Conservation (phyloP, 306 rosid genomes). For the Castanospermum australe region DNA sequence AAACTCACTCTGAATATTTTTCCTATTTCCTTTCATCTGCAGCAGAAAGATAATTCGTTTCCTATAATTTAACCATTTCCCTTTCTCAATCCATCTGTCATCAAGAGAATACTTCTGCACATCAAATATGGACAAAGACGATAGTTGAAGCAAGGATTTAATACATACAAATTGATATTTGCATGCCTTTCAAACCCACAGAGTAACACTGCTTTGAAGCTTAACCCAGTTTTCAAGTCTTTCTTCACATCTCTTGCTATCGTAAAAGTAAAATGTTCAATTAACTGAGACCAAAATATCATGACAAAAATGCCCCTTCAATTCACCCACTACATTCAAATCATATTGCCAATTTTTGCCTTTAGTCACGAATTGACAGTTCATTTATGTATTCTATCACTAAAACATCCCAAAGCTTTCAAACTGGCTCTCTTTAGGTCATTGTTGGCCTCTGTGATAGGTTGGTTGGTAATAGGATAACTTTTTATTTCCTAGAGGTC, state of each 20-base stretch:
- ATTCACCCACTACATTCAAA: background rate
- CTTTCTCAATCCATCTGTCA: background rate
- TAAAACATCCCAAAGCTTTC: background rate
- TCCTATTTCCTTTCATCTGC: too few relatives aligned
- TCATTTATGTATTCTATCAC: background rate
- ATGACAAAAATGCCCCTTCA: background rate
- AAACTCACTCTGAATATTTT: too few relatives aligned
- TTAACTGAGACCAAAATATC: too few relatives aligned
- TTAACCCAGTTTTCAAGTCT: background rate
- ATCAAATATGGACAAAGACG: too few relatives aligned
- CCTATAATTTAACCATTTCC: too few relatives aligned
- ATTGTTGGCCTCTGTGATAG: background rate
- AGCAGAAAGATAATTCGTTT: too few relatives aligned
- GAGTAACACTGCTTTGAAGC: background rate
- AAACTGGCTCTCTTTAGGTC: background rate
- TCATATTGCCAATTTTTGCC: background rate
- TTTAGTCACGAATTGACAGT: background rate
- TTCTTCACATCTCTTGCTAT: too few relatives aligned
- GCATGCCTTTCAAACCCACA: background rate
- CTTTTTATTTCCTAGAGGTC: background rate
- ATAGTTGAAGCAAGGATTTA: too few relatives aligned
- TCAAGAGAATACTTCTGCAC: too few relatives aligned
- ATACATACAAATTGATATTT: background rate
- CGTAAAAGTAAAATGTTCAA: too few relatives aligned
- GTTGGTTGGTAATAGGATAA: background rate